These are phyloP conservation scores for Citrus sp. DNA, from an alignment of 345 rosid genomes.

Conservation along the genomic window DNA sequence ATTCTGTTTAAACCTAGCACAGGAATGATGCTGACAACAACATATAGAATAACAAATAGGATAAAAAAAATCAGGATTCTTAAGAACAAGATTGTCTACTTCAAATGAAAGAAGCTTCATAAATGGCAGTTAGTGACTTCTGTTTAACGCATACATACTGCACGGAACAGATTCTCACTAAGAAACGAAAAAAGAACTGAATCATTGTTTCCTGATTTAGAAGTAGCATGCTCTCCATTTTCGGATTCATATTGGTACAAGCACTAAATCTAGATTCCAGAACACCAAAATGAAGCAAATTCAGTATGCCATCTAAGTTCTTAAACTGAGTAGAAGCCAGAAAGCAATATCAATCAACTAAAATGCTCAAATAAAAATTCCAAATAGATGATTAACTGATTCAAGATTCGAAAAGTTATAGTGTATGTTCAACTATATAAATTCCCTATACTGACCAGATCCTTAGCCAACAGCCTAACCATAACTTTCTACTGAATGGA, in stretches of 20 bases:
- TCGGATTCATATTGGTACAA: not conserved
- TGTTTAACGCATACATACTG: not conserved
- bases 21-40: not conserved
- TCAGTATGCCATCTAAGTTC: not conserved
- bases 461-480: not conserved
- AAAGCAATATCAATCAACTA: not conserved
- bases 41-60: not conserved
- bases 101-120: not conserved
- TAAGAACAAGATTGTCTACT: not conserved
- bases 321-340: not conserved
- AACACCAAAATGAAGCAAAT: conserved; percentile 2
- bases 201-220: not conserved
- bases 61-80: not conserved
- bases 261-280: conserved; percentile 1
- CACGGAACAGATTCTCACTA: not conserved
- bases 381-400: not conserved
- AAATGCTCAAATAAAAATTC: not conserved
- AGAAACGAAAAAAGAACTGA: not conserved
- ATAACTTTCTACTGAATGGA: not conserved
- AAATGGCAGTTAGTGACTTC: not conserved
- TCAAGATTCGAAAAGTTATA: not conserved
- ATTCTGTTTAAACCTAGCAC: not conserved
- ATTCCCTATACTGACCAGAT: not conserved
- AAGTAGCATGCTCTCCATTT: not conserved
- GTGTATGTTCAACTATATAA: not conserved